Base-by-base conservation (phyloP, 192 early-diverging fungal species). In the Diversispora epigaea region DNA sequence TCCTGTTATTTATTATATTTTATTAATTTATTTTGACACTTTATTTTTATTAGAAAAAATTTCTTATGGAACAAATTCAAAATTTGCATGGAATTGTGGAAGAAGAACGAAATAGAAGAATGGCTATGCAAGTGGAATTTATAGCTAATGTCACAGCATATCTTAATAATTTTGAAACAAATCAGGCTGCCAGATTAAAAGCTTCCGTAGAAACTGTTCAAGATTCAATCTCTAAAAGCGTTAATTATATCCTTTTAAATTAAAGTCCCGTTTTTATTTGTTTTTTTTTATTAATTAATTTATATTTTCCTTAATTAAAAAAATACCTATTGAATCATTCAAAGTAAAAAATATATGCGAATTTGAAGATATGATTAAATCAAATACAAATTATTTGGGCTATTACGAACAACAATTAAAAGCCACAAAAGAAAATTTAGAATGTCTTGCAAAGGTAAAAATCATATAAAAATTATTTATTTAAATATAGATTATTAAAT, bases 261-360 rank as follows among this genome's bases (percentile, higher is more conserved):
- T 57, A 32, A 32, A 32, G 25, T 32, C 25, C 19, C 22, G 19
- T 22, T 57, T 0, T n/a, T n/a, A n/a, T n/a, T n/a, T 56, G 6
- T 22, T 22, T 21, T 22, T 22, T 10, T 58, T 8, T 58, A 25
- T 56, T 8, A 21, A 15, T 21, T 56, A 6, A 56, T 5, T n/a
- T 10, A 9, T 25, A 11, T 14, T 32, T 32, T 25, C 3, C 12
- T 60, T 32, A 32, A 4, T 25, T 60, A 32, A 60, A 60, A 60
- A 58, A 60, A 60, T 25, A 60, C 57, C 57, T 60, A 60, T 60
- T 60, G 57, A 32, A 60, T 60, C 25, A 22, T 60, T 8, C 14
- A 60, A 7, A 25, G 56, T 22, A 25, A 22, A n/a, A n/a, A 58
- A 58, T 58, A n/a, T 58, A 0, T 22, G 19, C 0, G 56, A n/a